Conservation (phyloP, 2,329 filamentous ascomycete genomes). For the Penicillium nordicum region DNA sequence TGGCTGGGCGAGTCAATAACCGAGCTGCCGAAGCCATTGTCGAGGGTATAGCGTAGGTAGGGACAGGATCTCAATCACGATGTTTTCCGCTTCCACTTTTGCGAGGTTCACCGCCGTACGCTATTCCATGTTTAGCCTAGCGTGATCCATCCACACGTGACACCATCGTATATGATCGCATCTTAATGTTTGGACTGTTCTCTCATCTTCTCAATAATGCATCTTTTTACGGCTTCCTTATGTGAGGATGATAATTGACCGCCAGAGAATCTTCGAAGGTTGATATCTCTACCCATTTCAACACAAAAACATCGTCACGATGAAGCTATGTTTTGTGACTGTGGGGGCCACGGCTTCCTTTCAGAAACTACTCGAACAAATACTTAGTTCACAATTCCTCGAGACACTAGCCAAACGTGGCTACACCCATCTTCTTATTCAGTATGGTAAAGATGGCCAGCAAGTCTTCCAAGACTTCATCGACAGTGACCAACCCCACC, state of each 20-base stretch:
- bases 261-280: neutral
- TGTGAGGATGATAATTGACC: neutral
- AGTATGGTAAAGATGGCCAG: slow-evolving; percentile 70
- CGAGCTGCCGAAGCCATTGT: slow-evolving; percentile 41
- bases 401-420: slow-evolving; percentile 53
- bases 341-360: slow-evolving; percentile 91
- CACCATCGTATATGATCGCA: neutral
- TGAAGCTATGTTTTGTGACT: slow-evolving; percentile 71
- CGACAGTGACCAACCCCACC: slow-evolving; percentile 20
- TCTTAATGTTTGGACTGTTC: neutral
- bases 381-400: slow-evolving; percentile 63
- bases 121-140: slow-evolving; percentile 1
- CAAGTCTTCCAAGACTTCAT: slow-evolving; percentile 46
- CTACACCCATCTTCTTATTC: slow-evolving; percentile 72
- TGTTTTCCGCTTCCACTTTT: slow-evolving; percentile 21
- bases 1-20: slow-evolving; percentile 38
- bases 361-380: slow-evolving; percentile 63
- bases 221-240: neutral
- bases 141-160: neutral
- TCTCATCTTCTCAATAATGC: neutral
- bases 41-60: slow-evolving; percentile 15
- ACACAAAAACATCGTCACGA: slow-evolving; percentile 1
- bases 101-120: slow-evolving; percentile 13
- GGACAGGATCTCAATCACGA: slow-evolving; percentile 12
- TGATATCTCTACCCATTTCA: neutral